These are phyloP conservation scores for Tricholoma hemisulphureum DNA, from an alignment of 768 basidiomycete species.

Conservation along the genomic window DNA sequence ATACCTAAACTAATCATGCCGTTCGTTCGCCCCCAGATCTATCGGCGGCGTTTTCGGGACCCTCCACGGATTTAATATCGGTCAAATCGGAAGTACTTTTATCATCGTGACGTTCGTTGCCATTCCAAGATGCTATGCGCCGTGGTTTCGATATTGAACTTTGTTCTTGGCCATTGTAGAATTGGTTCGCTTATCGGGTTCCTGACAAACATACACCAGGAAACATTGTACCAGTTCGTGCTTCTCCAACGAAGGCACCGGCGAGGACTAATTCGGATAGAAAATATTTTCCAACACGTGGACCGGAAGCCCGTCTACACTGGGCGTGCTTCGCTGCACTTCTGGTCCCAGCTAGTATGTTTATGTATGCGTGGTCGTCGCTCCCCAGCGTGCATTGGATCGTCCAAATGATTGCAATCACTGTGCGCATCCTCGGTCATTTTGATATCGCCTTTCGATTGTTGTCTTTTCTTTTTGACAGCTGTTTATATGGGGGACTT, in stretches of 20 bases:
- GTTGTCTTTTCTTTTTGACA: constrained; percentile 13
- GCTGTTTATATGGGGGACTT: constrained; percentile 50
- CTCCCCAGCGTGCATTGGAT: constrained; percentile 59
- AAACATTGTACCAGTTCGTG: constrained; percentile 50
- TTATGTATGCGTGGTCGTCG: constrained; percentile 73
- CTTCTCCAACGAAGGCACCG: too few species aligned
- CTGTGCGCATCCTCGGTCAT: constrained; percentile 23
- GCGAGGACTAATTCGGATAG: too few species aligned
- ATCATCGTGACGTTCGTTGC: constrained; percentile 47
- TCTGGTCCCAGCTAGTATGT: constrained; percentile 56
- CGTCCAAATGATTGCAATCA: constrained; percentile 52
- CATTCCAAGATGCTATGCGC: background rate
- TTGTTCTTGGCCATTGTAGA: constrained; percentile 27
- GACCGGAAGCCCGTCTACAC: constrained; percentile 64
- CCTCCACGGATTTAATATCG: constrained; percentile 59
- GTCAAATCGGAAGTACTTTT: constrained; percentile 61
- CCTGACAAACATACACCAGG: constrained; percentile 45
- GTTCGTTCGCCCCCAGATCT: constrained; percentile 39
- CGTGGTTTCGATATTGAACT: background rate
- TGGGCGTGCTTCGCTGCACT: constrained; percentile 54
- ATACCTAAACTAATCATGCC: too few species aligned
- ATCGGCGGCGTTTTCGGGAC: constrained; percentile 53
- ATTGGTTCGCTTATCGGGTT: constrained; percentile 54
- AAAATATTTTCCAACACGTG: constrained; percentile 31
- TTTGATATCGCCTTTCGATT: constrained; percentile 3